Percentiles rank a stretch among this genome's conserved stretches.
Conservation (phyloP, 768 basidiomycete species). For the Daedalea quercina region DNA sequence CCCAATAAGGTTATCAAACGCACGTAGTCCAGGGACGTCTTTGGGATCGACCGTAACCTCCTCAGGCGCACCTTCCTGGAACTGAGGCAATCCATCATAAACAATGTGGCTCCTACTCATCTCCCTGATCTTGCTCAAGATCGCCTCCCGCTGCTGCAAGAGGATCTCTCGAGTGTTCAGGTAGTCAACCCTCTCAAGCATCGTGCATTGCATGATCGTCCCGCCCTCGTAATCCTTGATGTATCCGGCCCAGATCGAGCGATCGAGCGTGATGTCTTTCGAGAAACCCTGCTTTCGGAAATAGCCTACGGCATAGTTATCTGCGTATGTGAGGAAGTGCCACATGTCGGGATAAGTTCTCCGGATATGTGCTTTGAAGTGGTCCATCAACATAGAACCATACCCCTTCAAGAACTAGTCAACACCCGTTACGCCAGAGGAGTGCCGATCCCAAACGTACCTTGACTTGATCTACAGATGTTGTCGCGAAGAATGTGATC, state of each 20-base stretch:
- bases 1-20: conserved; percentile 6
- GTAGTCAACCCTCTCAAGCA: conserved; percentile 92
- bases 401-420: conserved; percentile 52
- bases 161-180: conserved; percentile 73
- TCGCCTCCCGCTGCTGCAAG: conserved; percentile 79
- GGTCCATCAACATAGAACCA: conserved; percentile 97
- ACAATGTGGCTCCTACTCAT: conserved; percentile 84
- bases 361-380: conserved; percentile 91
- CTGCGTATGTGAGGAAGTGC: conserved; percentile 96
- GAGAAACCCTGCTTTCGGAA: conserved; percentile 99
- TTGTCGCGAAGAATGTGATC: conserved; percentile 98
- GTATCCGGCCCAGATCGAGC: conserved; percentile 94
- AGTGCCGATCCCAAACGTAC: conserved; percentile 33
- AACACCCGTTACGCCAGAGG: too few relatives aligned
- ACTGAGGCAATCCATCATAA: conserved; percentile 72
- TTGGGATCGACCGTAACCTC: conserved; percentile 56
- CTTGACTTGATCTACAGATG: conserved; percentile 95
- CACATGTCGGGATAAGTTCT: conserved; percentile 79
- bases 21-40: conserved; percentile 79
- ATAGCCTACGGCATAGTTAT: conserved; percentile 98
- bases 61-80: conserved; percentile 51
- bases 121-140: conserved; percentile 82
- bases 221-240: conserved; percentile 99
- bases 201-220: conserved; percentile 97
- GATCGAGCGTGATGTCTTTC: conserved; percentile 90